phyloP scores from a whole-genome alignment of 306 rosid genomes.

The Acacia acuminata region DNA sequence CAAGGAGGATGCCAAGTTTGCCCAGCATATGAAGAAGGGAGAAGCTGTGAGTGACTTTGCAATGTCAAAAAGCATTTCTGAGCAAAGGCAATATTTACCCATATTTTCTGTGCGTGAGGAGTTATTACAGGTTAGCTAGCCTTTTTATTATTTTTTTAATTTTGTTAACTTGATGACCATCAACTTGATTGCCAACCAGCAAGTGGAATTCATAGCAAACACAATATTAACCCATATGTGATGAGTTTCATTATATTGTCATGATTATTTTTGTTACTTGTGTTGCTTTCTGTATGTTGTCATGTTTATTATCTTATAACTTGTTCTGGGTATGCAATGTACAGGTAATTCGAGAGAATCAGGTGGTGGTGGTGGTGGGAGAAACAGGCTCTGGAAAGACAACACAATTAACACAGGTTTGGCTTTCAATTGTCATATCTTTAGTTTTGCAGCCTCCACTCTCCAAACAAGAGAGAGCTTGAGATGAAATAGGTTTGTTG shows the following conservation, averaged over 20 bases:
- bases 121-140: slow-evolving; percentile 76
- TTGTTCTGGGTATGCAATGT: slow-evolving; percentile 28
- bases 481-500: neutral
- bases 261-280: neutral
- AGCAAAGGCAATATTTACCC: slow-evolving; percentile 96
- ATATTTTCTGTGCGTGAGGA: slow-evolving; percentile 94
- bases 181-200: neutral
- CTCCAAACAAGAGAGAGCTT: neutral
- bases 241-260: slow-evolving; percentile 3
- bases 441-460: neutral
- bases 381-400: slow-evolving; percentile 99
- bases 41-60: slow-evolving; percentile 99
- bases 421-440: neutral
- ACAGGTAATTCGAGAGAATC: slow-evolving; percentile 93
- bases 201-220: neutral
- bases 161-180: neutral
- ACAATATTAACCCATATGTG: neutral
- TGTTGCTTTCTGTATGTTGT: slow-evolving; percentile 11
- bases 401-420: slow-evolving; percentile 94
- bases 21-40: slow-evolving; percentile 90
- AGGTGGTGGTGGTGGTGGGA: slow-evolving; percentile 92
- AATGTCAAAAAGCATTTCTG: slow-evolving; percentile 75
- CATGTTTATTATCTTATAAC: slow-evolving; percentile 14
- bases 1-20: slow-evolving; percentile 97
- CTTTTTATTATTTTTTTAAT: slow-evolving; percentile 18